These are phyloP conservation scores for Basidioascus undulatus DNA, from an alignment of 768 basidiomycete species.

Conservation along the genomic window DNA sequence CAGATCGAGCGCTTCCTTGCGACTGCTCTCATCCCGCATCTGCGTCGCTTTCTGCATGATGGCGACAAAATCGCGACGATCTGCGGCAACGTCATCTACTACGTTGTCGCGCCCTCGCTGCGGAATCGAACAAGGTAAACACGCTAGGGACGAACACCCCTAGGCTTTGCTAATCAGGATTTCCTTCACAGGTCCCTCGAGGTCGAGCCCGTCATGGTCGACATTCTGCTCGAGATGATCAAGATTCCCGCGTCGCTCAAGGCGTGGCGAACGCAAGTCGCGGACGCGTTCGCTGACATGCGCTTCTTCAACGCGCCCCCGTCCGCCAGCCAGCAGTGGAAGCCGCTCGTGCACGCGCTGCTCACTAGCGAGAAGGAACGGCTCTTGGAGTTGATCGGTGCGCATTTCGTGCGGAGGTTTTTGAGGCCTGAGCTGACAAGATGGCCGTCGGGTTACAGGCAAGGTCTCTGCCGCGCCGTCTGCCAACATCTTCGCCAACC, in stretches of 20 bases:
- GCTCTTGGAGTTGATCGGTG: conserved; percentile 60
- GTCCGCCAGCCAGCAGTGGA: conserved; percentile 38
- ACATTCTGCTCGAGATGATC: conserved; percentile 53
- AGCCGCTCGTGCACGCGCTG: conserved; percentile 46
- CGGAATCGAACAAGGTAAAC: conserved; percentile 50
- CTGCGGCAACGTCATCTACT: conserved; percentile 63
- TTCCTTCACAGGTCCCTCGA: conserved; percentile 44
- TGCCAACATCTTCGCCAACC: conserved; percentile 84
- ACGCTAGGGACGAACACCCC: no score
- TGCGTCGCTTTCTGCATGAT: conserved; percentile 59
- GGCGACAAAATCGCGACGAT: conserved; percentile 55
- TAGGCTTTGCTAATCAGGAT: no score
- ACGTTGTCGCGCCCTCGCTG: conserved; percentile 55
- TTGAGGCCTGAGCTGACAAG: neutral
- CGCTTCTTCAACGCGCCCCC: conserved; percentile 59
- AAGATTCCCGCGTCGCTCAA: conserved; percentile 51
- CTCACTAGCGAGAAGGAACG: conserved; percentile 72
- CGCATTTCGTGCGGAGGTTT: no score
- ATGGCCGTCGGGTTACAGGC: conserved; percentile 7
- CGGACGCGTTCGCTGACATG: conserved; percentile 61
- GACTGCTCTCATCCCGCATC: conserved; percentile 37
- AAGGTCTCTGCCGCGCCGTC: conserved; percentile 57
- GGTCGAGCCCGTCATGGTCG: conserved; percentile 38
- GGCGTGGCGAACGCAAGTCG: conserved; percentile 57
- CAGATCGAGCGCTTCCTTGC: conserved; percentile 55